Base-by-base conservation (phyloP, 176 grass and related monocot species). In the Eragrostis nindensis region DNA sequence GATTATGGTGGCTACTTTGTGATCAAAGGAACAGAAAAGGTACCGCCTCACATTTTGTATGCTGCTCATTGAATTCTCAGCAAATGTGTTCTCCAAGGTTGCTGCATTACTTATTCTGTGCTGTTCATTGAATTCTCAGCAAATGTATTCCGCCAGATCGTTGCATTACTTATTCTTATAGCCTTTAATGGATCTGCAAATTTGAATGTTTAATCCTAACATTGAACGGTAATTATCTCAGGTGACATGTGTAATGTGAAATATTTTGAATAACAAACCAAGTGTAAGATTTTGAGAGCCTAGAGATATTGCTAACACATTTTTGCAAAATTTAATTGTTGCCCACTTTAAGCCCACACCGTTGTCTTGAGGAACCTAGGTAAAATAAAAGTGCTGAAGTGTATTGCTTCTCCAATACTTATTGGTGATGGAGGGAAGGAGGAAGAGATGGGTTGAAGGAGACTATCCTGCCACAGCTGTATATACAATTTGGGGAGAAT, bases 11-110 rank as follows among this genome's bases (percentile, higher is more conserved):
- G 94, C 29, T 97, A 94, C 73, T 97, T 97, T 75, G 75, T 97
- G 56, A 92, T 97, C 56, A 97, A 97, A 75, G 94, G 94, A 77
- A 90, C 57, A 44, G 94, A 97, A 74, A 97, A 97, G 91, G 94
- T 97, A 92, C 29, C 44, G 5, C 55, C 18, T 66, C 15, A 70
- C 86, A 39, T 48, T 68, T 83, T 83, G 5, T 83, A 47, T 82
- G 54, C 9, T 81, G 19, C 62, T 79, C 44, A 44, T 71, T 73
- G 19, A 46, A 22, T 22, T 76, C 40, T 71, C 27, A 55, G 42
- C 16, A 70, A 77, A 86, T 81, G 16, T 62, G 54, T 57, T 53
- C 43, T 40, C 41, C 29, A 11, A 50, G 43, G 22, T 61, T 89
- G 88, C 41, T 67, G 5, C 64, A 15, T 60, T 16, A n/a, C n/a